Evolutionary conservation across 192 early-diverging fungal species (phyloP), one percentile per base, ranked within the genome.

Genomic region (Linnemannia elongata): DNA sequence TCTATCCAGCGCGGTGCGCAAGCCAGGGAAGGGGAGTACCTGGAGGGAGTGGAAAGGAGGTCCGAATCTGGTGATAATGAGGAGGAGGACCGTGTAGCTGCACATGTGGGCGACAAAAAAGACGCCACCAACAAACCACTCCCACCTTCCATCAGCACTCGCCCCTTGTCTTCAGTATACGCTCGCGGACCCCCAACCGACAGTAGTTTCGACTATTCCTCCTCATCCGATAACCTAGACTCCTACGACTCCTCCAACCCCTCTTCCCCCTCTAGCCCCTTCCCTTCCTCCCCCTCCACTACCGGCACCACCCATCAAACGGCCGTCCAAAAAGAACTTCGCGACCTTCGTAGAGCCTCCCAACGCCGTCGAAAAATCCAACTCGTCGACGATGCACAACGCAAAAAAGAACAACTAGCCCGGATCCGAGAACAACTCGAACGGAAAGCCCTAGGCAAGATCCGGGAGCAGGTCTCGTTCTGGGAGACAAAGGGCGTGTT

Each of bases 341-440:
- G n/a, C 22, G 41, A 22, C 68, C 20, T 39, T 30, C 27, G 18
- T 13, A 12, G 0, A 12, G 44, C 44, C 44, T 45, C 44, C 44
- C 60, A 66, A 66, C 72, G 57, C 15, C 55, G 68, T 0, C 72
- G 74, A 30, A 79, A 55, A 2, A 79, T 75, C 52, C 44, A 72
- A 35, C 55, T 76, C 18, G 84, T 86, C 38, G 84, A 86, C 27
- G 84, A 86, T n/a, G 78, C 79, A 0, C 63, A 86, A 68, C 78
- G 84, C 12, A 86, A 86, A 24, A 79, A 86, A 45, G 83, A 85
- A 38, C 83, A 85, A 41, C 27, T 87, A 42, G 84, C 81, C 27
- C 60, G 68, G 44, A 80, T 87, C 79, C 80, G 74, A 45, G 84
- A 70, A 17, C 79, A 81, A 18, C 49, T 87, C 15, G 39, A 81